phyloP scores from a whole-genome alignment of 2,329 filamentous ascomycete genomes.

The Cladophialophora psammophila region DNA sequence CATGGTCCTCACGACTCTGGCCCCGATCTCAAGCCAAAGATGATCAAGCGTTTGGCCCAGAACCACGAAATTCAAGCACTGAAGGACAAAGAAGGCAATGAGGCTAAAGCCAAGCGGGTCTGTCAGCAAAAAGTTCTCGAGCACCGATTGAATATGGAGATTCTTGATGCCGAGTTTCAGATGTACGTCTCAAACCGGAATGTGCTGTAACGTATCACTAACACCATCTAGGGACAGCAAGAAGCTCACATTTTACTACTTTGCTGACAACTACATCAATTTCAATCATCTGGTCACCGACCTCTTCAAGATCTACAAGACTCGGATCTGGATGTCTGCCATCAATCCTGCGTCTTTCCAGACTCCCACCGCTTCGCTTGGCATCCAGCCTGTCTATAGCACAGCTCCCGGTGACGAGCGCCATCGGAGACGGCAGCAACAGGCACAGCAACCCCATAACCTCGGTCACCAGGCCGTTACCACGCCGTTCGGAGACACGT shows the following conservation, averaged over 20 bases:
- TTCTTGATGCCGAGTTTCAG: constrained; percentile 97
- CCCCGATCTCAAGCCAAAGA: constrained; percentile 87
- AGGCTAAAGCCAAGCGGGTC: constrained; percentile 95
- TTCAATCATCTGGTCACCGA: constrained; percentile 98
- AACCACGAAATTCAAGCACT: constrained; percentile 87
- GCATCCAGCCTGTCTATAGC: constrained; percentile 64
- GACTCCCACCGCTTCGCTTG: constrained; percentile 69
- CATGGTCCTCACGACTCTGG: constrained; percentile 75
- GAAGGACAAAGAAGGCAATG: constrained; percentile 94
- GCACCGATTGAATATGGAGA: constrained; percentile 96
- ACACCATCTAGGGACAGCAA: constrained; percentile 82
- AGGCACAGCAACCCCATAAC: constrained; percentile 37
- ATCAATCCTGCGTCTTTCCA: constrained; percentile 97
- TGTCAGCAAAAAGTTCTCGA: constrained; percentile 97
- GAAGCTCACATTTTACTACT: constrained; percentile 99
- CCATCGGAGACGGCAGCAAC: constrained; percentile 38
- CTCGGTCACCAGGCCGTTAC: constrained; percentile 32
- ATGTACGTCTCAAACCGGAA: constrained; percentile 70
- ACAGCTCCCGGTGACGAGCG: constrained; percentile 33
- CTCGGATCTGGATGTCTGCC: constrained; percentile 98
- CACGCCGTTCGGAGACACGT: constrained; percentile 36
- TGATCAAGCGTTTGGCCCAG: constrained; percentile 94
- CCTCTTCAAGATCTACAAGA: constrained; percentile 99
- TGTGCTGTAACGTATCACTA: constrained; percentile 19
- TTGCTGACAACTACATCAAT: constrained; percentile 94